Evolutionary conservation across 306 rosid genomes (phyloP), one percentile per base, ranked within the genome.

Genomic region (Medicago lupulina): DNA sequence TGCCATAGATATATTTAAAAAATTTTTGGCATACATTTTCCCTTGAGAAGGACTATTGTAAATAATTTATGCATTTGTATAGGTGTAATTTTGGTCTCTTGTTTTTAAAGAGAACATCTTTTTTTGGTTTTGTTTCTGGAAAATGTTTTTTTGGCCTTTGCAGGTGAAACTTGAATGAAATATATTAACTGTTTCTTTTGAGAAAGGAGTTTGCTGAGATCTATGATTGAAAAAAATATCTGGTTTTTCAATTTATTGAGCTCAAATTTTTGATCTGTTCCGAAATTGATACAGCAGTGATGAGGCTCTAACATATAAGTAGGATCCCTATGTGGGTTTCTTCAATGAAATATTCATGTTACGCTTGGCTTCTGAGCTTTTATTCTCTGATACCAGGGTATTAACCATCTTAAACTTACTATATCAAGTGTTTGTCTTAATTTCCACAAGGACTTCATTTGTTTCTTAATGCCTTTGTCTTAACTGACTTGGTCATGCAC

Each of bases 331-430:
- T 2, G 18, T 38, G 58, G 82, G 78, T 34, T 77, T 85, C 85
- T 77, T 85, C 83, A 11, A 18, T 66, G 91, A 89, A 83, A 83
- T 85, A 6, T 21, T 0, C 70, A 62, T 91, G 89, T 81, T 85
- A 82, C 86, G 87, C 88, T 86, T 85, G 86, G 84, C 88, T 89
- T 89, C 93, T 86, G 83, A 86, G 92, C 92, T 76, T 51, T n/a
- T 19, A 41, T 66, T 4, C 51, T 19, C 23, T 4, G 9, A n/a
- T 73, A 1, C 43, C 5, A 0, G 18, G 41, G 34, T 14, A n/a
- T 8, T 12, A 13, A 18, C 15, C 23, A 46, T 81, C 39, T 11
- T 13, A 6, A 15, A 16, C 13, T 51, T 6, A 39, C 21, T 31
- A 34, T 63, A 9, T 66, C 15, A 6, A 34, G 31, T 12, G 14